Evolutionary conservation across 176 grass and related monocot species (phyloP).

Genomic region (Triticum turgidum): DNA sequence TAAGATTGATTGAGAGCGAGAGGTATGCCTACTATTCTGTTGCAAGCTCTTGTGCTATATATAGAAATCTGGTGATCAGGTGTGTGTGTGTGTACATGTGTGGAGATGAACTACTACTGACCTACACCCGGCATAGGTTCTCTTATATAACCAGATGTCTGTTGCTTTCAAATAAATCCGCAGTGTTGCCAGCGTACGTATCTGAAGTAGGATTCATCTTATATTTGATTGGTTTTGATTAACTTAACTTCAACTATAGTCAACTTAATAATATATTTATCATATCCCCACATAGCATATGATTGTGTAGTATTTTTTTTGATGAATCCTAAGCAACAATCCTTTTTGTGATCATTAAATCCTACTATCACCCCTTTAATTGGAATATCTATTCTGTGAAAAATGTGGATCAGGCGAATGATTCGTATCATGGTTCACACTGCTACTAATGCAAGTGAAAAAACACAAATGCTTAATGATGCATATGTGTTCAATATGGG

Average conservation of each 20-base stretch:
- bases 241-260: background rate
- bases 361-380: background rate
- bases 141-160: background rate
- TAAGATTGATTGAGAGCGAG: constrained; percentile 96
- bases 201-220: background rate
- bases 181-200: background rate
- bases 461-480: background rate
- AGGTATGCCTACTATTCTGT: constrained; percentile 57
- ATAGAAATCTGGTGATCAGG: background rate
- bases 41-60: constrained; percentile 15
- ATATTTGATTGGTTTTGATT: constrained; percentile 2
- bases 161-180: background rate
- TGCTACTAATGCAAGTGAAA: background rate
- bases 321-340: background rate
- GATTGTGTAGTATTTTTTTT: background rate
- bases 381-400: background rate
- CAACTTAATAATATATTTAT: background rate
- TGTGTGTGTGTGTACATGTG: background rate
- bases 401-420: background rate
- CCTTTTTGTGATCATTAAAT: background rate
- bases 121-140: background rate
- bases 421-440: background rate
- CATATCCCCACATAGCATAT: background rate
- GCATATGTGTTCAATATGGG: background rate
- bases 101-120: background rate